Percentiles rank a stretch among this genome's conserved stretches.
Conservation (phyloP, 2,329 filamentous ascomycete genomes). For the Ilyonectria mors-panacis region DNA sequence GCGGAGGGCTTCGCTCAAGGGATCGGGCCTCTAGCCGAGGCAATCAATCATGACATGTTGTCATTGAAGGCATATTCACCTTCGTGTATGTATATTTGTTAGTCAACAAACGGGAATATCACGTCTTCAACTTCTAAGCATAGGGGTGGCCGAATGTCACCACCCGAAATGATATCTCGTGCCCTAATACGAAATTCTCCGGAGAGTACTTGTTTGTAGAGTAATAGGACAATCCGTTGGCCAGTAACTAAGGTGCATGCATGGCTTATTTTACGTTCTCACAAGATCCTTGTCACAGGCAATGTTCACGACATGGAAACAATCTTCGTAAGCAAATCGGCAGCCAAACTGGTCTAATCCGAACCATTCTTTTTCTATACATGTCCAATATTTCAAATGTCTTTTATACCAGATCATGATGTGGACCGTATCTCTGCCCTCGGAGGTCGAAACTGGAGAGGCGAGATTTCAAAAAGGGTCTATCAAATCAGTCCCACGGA, state of each 20-base stretch:
- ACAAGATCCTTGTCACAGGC: neutral
- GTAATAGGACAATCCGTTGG: neutral
- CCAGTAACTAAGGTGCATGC: neutral
- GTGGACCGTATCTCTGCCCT: neutral
- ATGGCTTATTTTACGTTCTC: neutral
- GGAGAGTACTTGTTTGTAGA: neutral
- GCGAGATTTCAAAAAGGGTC: conserved; percentile 20
- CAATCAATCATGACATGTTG: neutral
- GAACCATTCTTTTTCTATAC: conserved; percentile 1
- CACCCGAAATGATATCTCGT: neutral
- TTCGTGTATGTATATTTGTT: neutral
- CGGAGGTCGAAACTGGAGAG: neutral
- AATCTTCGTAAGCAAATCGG: neutral
- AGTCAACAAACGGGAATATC: neutral
- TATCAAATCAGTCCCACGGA: conserved; percentile 32
- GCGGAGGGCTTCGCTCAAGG: neutral
- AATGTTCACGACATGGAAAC: neutral
- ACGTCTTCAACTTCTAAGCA: neutral
- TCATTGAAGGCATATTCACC: too few relatives aligned
- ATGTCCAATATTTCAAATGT: neutral
- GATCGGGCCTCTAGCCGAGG: neutral
- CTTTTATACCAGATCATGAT: neutral
- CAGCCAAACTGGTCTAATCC: neutral
- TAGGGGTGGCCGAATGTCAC: neutral
- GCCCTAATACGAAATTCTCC: neutral